Percentiles rank a stretch among this genome's conserved stretches.
Evolutionary conservation across 306 rosid genomes (phyloP).

Genomic region (Prunus mume): DNA sequence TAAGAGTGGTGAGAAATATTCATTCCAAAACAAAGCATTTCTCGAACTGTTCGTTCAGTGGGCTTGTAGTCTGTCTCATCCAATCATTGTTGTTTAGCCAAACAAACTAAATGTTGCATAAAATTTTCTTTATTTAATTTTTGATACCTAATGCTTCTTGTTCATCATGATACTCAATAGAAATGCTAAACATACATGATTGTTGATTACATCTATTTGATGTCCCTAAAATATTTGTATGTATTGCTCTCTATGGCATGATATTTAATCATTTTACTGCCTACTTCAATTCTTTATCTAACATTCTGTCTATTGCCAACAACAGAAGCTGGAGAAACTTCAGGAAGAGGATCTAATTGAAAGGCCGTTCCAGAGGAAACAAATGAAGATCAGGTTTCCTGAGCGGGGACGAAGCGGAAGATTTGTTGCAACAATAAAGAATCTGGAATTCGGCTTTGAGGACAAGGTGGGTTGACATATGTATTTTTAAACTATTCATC

Average conservation of each 20-base stretch:
- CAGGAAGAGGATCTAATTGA: slow-evolving; percentile 80
- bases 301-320: slow-evolving; percentile 25
- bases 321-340: slow-evolving; percentile 94
- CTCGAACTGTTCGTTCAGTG: neutral
- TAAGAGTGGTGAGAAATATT: neutral
- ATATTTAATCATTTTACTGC: slow-evolving; percentile 6
- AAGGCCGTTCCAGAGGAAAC: slow-evolving; percentile 93
- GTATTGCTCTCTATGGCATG: slow-evolving; percentile 9
- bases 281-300: slow-evolving; percentile 18
- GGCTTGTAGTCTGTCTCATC: neutral
- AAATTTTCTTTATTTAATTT: neutral
- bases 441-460: slow-evolving; percentile 78
- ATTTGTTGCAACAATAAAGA: slow-evolving; percentile 59
- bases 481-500: neutral
- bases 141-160: neutral
- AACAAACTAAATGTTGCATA: neutral
- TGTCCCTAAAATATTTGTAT: neutral
- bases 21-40: neutral
- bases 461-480: slow-evolving; percentile 56
- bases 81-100: neutral
- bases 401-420: slow-evolving; percentile 95
- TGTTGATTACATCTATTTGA: neutral
- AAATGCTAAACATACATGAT: neutral
- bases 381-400: slow-evolving; percentile 95
- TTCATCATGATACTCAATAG: neutral